Evolutionary conservation across 2,329 filamentous ascomycete species (phyloP).

Genomic region (Aspergillus fijiensis): DNA sequence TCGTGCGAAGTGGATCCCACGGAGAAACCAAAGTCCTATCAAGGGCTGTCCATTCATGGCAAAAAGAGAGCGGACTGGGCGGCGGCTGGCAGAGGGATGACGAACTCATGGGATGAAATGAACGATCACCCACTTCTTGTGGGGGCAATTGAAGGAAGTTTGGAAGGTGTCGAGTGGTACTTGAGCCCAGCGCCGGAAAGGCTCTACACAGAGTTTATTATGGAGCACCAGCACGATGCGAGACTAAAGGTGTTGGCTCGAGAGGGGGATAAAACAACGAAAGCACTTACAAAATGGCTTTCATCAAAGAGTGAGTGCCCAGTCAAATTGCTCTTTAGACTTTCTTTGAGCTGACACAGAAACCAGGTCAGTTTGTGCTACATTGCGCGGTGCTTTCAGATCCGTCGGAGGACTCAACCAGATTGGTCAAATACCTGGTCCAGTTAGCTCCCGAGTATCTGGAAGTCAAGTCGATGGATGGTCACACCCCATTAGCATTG

Average conservation of each 20-base stretch:
- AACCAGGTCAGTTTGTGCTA: constrained; percentile 54
- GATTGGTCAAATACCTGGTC: constrained; percentile 66
- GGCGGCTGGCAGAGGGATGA: constrained; percentile 52
- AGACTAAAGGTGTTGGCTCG: constrained; percentile 62
- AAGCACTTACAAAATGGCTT: constrained; percentile 31
- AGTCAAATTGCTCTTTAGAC: background rate
- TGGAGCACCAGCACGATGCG: constrained; percentile 60
- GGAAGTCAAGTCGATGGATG: constrained; percentile 53
- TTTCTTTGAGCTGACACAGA: background rate
- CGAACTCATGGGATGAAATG: background rate
- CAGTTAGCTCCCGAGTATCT: constrained; percentile 61
- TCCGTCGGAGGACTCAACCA: constrained; percentile 45
- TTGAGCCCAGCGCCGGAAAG: constrained; percentile 67
- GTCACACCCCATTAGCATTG: constrained; percentile 64
- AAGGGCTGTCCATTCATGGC: constrained; percentile 73
- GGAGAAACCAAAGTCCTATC: constrained; percentile 69
- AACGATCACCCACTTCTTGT: constrained; percentile 32
- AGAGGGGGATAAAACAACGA: constrained; percentile 27
- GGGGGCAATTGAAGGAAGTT: constrained; percentile 45
- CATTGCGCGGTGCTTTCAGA: constrained; percentile 62
- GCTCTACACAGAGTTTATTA: constrained; percentile 68
- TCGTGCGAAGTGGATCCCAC: constrained; percentile 63
- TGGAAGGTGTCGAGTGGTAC: constrained; percentile 76
- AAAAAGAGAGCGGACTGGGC: constrained; percentile 76
- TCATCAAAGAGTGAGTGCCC: constrained; percentile 50